Percentiles rank a stretch among this genome's conserved stretches.
Conservation (phyloP, 2,329 filamentous ascomycete species). For the Immersiporthe knoxdaviesiana region DNA sequence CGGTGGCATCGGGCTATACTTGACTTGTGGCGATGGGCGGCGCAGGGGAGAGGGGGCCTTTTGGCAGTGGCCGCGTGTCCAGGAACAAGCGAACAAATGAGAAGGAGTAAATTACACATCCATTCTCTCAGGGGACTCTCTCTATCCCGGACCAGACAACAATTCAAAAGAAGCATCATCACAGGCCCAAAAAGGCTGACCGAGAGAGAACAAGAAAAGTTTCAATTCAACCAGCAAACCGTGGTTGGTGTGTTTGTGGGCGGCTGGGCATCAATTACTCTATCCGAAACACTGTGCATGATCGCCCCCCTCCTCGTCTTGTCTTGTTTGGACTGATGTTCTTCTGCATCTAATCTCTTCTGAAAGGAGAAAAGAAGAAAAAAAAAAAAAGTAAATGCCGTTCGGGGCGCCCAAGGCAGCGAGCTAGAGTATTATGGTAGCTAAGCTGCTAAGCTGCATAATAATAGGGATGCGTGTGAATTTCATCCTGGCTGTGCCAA, state of each 20-base stretch:
- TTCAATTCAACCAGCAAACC: not conserved
- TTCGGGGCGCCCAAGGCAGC: not conserved
- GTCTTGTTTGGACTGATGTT: slow-evolving; percentile 7
- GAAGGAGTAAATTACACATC: not conserved
- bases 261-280: not conserved
- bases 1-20: not conserved
- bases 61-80: not conserved
- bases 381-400: not conserved
- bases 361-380: not conserved
- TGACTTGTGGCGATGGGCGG: not conserved
- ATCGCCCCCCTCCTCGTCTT: slow-evolving; percentile 8
- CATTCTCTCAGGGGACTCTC: not conserved
- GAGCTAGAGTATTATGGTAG: no score
- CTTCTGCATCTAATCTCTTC: not conserved
- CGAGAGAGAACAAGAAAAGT: not conserved
- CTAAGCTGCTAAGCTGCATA: no score
- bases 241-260: not conserved
- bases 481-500: not conserved
- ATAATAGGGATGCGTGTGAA: no score
- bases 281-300: not conserved
- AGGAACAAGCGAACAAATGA: not conserved
- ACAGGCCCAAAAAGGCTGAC: not conserved
- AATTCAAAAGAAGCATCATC: not conserved
- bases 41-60: not conserved
- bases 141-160: not conserved